phyloP scores from a whole-genome alignment of 495 filamentous ascomycete species.

The Aspergillus taichungensis region DNA sequence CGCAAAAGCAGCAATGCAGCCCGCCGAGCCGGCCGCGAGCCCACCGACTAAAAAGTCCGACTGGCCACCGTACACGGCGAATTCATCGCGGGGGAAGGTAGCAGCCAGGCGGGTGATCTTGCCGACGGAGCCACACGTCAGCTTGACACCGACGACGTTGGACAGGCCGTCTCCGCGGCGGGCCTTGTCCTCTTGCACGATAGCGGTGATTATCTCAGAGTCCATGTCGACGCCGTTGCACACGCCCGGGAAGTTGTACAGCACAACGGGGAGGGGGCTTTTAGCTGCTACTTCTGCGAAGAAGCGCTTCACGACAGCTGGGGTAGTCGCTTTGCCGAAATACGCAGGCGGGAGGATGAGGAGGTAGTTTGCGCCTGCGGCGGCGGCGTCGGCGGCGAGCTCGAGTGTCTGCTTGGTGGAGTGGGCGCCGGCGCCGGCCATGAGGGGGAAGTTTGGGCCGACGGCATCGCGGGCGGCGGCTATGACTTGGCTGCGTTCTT shows the following conservation, averaged over 20 bases:
- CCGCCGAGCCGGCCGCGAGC: constrained; percentile 45
- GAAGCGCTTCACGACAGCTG: constrained; percentile 50
- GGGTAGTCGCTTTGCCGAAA: constrained; percentile 52
- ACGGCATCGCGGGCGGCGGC: constrained; percentile 43
- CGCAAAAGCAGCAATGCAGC: constrained; percentile 58
- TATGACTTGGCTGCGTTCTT: constrained; percentile 47
- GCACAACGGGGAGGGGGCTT: constrained; percentile 47
- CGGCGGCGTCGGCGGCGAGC: constrained; percentile 46
- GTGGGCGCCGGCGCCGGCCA: constrained; percentile 56
- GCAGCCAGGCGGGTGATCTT: constrained; percentile 53
- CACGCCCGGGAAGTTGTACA: constrained; percentile 67
- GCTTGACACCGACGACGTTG: constrained; percentile 57
- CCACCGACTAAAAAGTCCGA: constrained; percentile 62
- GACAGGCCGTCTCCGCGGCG: constrained; percentile 35
- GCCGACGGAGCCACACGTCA: constrained; percentile 62
- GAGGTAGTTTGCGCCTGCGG: constrained; percentile 49
- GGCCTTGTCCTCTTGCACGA: constrained; percentile 35
- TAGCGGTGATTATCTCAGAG: constrained; percentile 47
- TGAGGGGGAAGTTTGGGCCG: constrained; percentile 45
- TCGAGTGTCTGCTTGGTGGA: constrained; percentile 55
- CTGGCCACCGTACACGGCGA: constrained; percentile 61
- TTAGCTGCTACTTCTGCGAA: constrained; percentile 48
- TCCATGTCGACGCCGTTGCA: constrained; percentile 65
- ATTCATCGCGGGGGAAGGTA: constrained; percentile 43
- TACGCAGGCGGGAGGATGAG: constrained; percentile 57